Evolutionary conservation across 2,329 filamentous ascomycete genomes (phyloP).

Genomic region (Pseudocercospora pini-densiflorae): DNA sequence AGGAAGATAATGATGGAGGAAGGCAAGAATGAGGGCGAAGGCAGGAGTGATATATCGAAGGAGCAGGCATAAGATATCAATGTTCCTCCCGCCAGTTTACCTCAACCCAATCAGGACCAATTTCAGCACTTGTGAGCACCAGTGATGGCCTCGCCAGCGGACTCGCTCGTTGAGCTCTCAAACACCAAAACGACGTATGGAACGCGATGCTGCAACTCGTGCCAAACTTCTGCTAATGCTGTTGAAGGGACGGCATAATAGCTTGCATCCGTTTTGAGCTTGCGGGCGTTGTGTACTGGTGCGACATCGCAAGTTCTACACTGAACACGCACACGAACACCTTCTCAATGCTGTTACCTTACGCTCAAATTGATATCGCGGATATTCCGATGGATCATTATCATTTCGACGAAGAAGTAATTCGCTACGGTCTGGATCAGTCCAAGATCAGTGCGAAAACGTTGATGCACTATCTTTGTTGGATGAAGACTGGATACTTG

Average conservation of each 20-base stretch:
- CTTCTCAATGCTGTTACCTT: no score
- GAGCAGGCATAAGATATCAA: neutral
- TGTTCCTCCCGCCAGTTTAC: neutral
- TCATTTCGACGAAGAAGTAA: neutral
- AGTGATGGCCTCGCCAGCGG: neutral
- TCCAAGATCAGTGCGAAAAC: neutral
- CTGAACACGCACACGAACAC: neutral
- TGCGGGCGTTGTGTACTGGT: no score
- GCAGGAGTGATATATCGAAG: neutral
- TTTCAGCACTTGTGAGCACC: neutral
- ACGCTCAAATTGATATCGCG: no score
- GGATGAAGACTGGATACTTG: neutral
- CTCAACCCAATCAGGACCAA: neutral
- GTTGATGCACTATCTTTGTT: neutral
- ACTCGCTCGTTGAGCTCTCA: no score
- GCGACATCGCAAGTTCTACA: neutral
- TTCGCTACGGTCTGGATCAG: neutral
- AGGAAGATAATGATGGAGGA: slow-evolving; percentile 81
- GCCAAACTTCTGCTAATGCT: neutral
- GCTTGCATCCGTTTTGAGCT: no score
- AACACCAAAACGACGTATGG: no score
- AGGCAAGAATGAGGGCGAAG: neutral
- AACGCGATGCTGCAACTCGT: neutral
- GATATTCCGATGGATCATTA: no score
- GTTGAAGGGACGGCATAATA: neutral